Conservation (phyloP, 805 yeast species). For the Tetrapisispora phaffii region DNA sequence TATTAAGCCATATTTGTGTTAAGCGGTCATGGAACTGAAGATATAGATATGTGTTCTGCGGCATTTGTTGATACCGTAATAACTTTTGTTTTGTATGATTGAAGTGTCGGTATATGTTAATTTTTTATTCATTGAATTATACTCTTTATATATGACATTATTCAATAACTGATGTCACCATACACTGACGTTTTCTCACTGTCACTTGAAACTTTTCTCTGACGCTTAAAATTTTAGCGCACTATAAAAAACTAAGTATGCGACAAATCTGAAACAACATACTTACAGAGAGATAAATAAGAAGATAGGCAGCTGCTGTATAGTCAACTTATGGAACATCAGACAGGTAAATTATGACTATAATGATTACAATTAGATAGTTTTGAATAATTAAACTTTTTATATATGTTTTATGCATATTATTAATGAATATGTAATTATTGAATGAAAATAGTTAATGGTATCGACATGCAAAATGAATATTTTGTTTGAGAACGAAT, state of each 20-base stretch:
- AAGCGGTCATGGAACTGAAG: conserved; percentile 43
- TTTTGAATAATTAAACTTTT: no score
- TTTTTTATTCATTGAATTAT: no score
- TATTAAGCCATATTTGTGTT: conserved; percentile 59
- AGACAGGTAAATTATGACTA: no score
- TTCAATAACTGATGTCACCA: no score
- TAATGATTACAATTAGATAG: no score
- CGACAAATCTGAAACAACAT: not conserved
- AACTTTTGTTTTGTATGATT: not conserved
- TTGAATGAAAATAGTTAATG: not conserved
- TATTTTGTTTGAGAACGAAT: not conserved
- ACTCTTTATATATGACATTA: not conserved
- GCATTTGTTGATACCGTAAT: not conserved
- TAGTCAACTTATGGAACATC: no score
- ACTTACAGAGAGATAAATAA: no score
- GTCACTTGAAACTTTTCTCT: not conserved
- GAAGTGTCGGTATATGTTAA: no score
- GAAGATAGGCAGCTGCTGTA: no score
- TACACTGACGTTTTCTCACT: not conserved
- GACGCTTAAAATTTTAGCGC: not conserved
- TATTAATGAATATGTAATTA: not conserved
- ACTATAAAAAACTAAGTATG: not conserved
- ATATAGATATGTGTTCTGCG: conserved; percentile 20
- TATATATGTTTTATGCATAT: not conserved
- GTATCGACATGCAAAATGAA: not conserved